Percentiles rank a stretch among this genome's conserved stretches.
phyloP scores from a whole-genome alignment of 495 filamentous ascomycete genomes.

The Tuber indicum region DNA sequence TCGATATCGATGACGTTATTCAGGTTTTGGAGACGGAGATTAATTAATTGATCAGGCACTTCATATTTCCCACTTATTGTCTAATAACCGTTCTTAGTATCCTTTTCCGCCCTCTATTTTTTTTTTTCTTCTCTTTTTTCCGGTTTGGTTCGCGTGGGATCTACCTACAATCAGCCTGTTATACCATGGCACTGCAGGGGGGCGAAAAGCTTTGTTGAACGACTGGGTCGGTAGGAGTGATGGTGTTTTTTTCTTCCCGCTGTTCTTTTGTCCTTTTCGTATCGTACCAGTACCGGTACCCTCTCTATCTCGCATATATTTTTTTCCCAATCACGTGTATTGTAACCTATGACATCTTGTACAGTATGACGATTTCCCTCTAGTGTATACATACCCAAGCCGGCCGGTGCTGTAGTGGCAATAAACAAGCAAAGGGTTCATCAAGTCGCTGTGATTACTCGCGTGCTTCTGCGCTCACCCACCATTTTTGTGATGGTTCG shows the following conservation, averaged over 20 bases:
- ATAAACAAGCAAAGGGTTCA: not conserved
- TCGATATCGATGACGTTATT: slow-evolving; percentile 42
- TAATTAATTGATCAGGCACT: slow-evolving; percentile 26
- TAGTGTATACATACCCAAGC: not conserved
- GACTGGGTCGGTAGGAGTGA: not conserved
- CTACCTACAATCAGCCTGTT: not conserved
- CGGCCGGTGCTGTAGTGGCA: not conserved
- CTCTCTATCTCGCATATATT: not conserved
- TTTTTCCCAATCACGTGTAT: not conserved
- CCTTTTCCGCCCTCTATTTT: not conserved
- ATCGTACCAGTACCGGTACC: not conserved
- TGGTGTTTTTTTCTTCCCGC: not conserved
- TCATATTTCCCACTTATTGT: not conserved
- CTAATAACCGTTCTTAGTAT: slow-evolving; percentile 6
- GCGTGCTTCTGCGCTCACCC: not conserved
- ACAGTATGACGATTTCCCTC: not conserved
- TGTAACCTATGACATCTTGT: not conserved
- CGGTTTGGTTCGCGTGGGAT: not conserved
- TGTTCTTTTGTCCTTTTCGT: not conserved
- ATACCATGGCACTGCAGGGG: not conserved
- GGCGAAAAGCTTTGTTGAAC: not conserved
- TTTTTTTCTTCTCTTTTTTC: slow-evolving; percentile 3
- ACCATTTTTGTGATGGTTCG: not conserved
- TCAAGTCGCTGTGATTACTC: not conserved
- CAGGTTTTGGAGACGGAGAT: slow-evolving; percentile 40